These are phyloP conservation scores for Aspergillus quadrilineatus DNA, from an alignment of 2,329 filamentous ascomycete genomes.

Conservation along the genomic window DNA sequence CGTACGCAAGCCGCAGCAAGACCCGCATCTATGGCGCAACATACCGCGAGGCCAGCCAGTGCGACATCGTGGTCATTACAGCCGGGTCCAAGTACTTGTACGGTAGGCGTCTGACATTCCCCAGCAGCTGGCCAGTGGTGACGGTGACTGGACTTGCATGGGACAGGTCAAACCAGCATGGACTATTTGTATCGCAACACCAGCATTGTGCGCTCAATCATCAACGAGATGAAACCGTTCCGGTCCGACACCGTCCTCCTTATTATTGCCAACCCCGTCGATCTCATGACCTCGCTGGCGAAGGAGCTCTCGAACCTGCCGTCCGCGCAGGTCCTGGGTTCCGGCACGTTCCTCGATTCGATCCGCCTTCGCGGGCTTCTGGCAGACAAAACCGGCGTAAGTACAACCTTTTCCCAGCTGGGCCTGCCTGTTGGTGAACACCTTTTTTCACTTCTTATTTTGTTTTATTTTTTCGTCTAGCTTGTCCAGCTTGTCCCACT, in stretches of 20 bases:
- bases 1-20: slow-evolving; percentile 24
- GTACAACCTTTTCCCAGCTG: not conserved
- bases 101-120: slow-evolving; percentile 23
- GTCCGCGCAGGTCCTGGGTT: slow-evolving; percentile 51
- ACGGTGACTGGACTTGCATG: not conserved
- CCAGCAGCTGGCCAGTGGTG: no score
- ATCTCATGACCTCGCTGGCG: slow-evolving; percentile 54
- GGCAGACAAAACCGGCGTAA: slow-evolving; percentile 16
- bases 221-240: slow-evolving; percentile 52
- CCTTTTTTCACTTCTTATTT: no score
- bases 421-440: no score
- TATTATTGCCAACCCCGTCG: slow-evolving; percentile 56
- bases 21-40: slow-evolving; percentile 48
- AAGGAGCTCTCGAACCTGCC: slow-evolving; percentile 51
- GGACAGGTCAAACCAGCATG: slow-evolving; percentile 45
- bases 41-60: slow-evolving; percentile 52
- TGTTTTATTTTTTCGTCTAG: no score
- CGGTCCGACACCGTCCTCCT: slow-evolving; percentile 50
- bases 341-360: slow-evolving; percentile 56
- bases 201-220: slow-evolving; percentile 49
- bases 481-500: no score
- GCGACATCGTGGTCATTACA: slow-evolving; percentile 56
- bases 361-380: slow-evolving; percentile 44
- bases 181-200: slow-evolving; percentile 44
- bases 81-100: slow-evolving; percentile 53